These are phyloP conservation scores for Rhytidiadelphus loreus DNA, from an alignment of 225 moss, liverwort and hornwort species.

Conservation along the genomic window DNA sequence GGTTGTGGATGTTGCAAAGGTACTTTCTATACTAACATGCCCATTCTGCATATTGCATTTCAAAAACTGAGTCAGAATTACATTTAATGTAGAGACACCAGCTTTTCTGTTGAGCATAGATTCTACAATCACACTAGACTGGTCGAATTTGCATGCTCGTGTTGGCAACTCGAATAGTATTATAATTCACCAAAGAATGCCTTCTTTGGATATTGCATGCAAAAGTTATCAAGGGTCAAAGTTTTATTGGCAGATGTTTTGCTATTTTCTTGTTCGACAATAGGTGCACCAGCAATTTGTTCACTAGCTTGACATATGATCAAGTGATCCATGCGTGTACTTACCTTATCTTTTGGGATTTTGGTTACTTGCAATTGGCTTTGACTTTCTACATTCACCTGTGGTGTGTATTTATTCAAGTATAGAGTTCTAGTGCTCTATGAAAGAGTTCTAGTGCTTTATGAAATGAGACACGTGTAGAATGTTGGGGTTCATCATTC, in stretches of 20 bases:
- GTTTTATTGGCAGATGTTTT: neutral
- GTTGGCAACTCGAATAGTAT: neutral
- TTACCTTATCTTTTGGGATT: neutral
- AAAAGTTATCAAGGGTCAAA: no score
- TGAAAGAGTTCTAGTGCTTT: neutral
- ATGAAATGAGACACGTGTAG: neutral
- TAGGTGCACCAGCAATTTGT: neutral
- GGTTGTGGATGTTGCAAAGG: conserved; percentile 62
- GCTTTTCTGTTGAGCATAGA: neutral
- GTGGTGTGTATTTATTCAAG: neutral
- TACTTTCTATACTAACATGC: neutral
- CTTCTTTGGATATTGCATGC: neutral
- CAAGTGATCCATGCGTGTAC: neutral
- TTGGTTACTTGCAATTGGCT: neutral
- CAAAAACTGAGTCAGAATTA: neutral
- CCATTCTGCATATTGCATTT: neutral
- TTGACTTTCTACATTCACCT: neutral
- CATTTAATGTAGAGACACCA: neutral
- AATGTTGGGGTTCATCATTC: neutral
- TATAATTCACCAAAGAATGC: neutral
- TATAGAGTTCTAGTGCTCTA: neutral
- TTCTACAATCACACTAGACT: neutral
- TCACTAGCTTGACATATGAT: neutral
- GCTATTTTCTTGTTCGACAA: neutral
- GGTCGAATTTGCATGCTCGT: neutral